Evolutionary conservation across 208 protist species (phyloP).

Genomic region (Phytomonas francai): DNA sequence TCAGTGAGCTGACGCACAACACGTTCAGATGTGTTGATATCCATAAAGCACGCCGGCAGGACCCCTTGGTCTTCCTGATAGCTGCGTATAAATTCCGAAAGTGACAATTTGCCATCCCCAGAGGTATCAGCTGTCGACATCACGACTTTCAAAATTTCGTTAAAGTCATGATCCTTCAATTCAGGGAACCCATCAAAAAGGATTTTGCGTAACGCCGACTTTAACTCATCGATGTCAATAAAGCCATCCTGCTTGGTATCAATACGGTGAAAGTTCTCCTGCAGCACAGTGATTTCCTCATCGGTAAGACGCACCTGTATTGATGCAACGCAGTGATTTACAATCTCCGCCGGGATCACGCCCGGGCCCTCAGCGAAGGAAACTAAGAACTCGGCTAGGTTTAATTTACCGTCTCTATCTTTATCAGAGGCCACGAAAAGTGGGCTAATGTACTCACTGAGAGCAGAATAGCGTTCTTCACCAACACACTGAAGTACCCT

Average conservation of each 20-base stretch:
- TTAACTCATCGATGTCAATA: slow-evolving; percentile 61
- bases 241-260: slow-evolving; percentile 68
- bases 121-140: slow-evolving; percentile 68
- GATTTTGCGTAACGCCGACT: slow-evolving; percentile 36
- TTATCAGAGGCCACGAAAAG: slow-evolving; percentile 75
- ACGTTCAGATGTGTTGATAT: slow-evolving; percentile 10
- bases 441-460: slow-evolving; percentile 52
- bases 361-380: slow-evolving; percentile 69
- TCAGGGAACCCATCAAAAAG: slow-evolving; percentile 54
- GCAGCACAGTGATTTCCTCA: slow-evolving; percentile 66
- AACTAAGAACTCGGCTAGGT: slow-evolving; percentile 66
- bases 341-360: slow-evolving; percentile 79
- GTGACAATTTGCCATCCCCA: slow-evolving; percentile 52
- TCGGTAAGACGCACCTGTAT: slow-evolving; percentile 72
- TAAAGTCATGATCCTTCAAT: slow-evolving; percentile 46
- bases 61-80: slow-evolving; percentile 85
- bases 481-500: slow-evolving; percentile 37
- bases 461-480: slow-evolving; percentile 32
- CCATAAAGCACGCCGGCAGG: slow-evolving; percentile 70
- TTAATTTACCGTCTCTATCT: slow-evolving; percentile 53
- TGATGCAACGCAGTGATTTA: slow-evolving; percentile 65
- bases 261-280: slow-evolving; percentile 65
- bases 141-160: slow-evolving; percentile 66
- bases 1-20: slow-evolving; percentile 39
- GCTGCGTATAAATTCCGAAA: slow-evolving; percentile 82